These are phyloP conservation scores for Teunomyces aglyptinius DNA, from an alignment of 805 yeast genomes.

Conservation along the genomic window DNA sequence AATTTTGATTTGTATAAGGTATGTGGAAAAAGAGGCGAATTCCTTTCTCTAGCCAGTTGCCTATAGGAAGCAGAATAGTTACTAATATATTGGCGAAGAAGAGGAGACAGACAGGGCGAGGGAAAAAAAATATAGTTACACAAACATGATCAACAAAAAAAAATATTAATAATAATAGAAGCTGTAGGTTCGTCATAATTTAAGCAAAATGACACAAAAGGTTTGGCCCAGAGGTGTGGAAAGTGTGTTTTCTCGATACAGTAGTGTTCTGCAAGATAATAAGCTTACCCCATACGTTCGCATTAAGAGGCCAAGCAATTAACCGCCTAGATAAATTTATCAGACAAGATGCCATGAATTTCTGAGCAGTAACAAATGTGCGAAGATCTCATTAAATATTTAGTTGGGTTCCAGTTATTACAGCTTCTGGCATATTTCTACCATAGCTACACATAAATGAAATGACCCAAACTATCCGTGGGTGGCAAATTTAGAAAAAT, in stretches of 20 bases:
- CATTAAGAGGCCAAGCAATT: no score
- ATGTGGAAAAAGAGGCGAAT: background rate
- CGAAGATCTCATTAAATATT: background rate
- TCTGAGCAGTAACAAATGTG: background rate
- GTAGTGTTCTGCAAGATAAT: background rate
- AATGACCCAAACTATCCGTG: background rate
- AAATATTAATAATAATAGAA: background rate
- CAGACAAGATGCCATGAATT: background rate
- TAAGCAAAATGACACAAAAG: background rate
- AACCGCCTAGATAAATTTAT: background rate
- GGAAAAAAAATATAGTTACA: slow-evolving; percentile 1
- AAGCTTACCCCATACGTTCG: background rate
- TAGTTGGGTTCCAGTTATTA: background rate
- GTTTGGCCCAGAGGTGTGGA: background rate
- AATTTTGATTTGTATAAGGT: background rate
- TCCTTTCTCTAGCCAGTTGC: background rate
- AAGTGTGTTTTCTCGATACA: background rate
- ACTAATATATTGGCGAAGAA: background rate
- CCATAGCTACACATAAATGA: background rate
- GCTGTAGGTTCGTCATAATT: background rate
- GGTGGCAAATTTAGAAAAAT: background rate
- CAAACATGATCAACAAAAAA: background rate
- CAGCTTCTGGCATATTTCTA: background rate
- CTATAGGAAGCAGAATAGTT: background rate
- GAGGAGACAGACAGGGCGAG: slow-evolving; percentile 1